Evolutionary conservation across 371 early-diverging fungal species (phyloP), one percentile per base, ranked within the genome.

Genomic region (Choanephora cucurbitarum): DNA sequence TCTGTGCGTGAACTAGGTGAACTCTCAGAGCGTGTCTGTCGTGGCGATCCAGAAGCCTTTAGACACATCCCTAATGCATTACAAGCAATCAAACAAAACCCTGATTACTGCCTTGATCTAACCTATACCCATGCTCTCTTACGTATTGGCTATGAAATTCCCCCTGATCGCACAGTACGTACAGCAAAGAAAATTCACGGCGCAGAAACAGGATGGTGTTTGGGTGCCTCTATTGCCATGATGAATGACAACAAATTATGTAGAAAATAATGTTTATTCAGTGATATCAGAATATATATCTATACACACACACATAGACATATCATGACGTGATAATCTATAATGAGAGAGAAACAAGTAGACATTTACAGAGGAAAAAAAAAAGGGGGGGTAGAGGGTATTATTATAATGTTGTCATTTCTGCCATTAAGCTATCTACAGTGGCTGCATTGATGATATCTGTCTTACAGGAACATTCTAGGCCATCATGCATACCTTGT

Each of bases 151-250:
- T 95, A 95, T 61, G 91, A 88, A 34, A 75, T 97, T 24, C 79
- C 88, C 8, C 79, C 81, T n/a, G 75, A 82, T 23, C 79, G 93
- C 23, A 67, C 77, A 22, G 73, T 97, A 17, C 83, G 85, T 46
- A 87, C 90, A 14, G 89, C 94, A 22, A 91, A 96, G 65, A 96
- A 96, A 80, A 93, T 97, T 55, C 82, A 84, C 22, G 91, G 84
- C 34, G 85, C 92, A 28, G 97, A 97, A 63, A 94, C 94, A 19
- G 98, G 98, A 7, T 97, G 98, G 98, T 92, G 93, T 62, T 74
- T 97, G 34, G 98, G 98, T 34, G 95, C 95, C 10, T 86, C 95
- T 15, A 88, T 97, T 57, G 81, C 86, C 13, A 81, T 91, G 56
- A 70, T 92, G 19, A 85, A 88, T 43, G 52, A 63, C 37, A 59